phyloP scores from a whole-genome alignment of 2,329 filamentous ascomycete species.

The Seiridium unicorne region DNA sequence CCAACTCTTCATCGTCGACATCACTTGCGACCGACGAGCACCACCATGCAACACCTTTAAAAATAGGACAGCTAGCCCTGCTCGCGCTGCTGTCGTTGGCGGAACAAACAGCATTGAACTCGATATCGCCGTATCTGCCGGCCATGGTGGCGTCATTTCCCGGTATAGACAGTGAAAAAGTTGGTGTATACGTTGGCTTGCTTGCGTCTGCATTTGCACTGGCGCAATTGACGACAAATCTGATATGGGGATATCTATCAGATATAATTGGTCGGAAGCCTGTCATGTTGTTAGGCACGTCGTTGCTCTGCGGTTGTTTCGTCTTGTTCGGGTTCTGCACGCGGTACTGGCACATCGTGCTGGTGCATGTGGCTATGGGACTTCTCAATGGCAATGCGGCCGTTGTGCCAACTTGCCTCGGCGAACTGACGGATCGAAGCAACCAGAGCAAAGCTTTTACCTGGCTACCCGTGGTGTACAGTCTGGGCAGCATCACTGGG shows the following conservation, averaged over 20 bases:
- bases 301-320: conserved; percentile 81
- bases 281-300: conserved; percentile 76
- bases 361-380: conserved; percentile 89
- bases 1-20: conserved; percentile 24
- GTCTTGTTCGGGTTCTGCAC: conserved; percentile 82
- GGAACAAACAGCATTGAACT: conserved; percentile 96
- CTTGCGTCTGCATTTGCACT: conserved; percentile 90
- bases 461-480: conserved; percentile 95
- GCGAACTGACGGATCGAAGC: conserved; percentile 90
- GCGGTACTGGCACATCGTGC: conserved; percentile 77
- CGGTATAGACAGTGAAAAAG: conserved; percentile 67
- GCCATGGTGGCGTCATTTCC: conserved; percentile 88
- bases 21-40: conserved; percentile 29
- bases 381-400: conserved; percentile 93
- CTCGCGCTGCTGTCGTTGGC: conserved; percentile 85
- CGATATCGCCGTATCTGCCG: conserved; percentile 91
- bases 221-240: conserved; percentile 89
- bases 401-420: conserved; percentile 88
- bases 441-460: conserved; percentile 94
- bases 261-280: conserved; percentile 80
- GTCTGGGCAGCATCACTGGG: conserved; percentile 88
- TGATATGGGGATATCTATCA: conserved; percentile 84
- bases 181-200: conserved; percentile 85
- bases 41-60: conserved; percentile 70
- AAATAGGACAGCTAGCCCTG: conserved; percentile 77